These are phyloP conservation scores for Pyrus betulifolia DNA, from an alignment of 306 rosid genomes.

Conservation along the genomic window DNA sequence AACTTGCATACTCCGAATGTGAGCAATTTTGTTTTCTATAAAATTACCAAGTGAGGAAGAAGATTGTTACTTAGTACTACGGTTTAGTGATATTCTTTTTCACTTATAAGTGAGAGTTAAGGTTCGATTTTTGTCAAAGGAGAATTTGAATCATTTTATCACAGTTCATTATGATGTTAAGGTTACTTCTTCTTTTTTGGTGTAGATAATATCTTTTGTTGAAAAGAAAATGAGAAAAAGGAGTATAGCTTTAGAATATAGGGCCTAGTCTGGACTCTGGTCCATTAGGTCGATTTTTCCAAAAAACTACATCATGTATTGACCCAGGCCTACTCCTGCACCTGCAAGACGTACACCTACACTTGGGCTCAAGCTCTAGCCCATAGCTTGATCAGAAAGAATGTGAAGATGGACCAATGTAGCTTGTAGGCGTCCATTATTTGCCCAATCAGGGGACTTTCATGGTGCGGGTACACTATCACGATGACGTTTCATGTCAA, in stretches of 20 bases:
- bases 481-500: too few relatives aligned
- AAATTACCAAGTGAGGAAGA: background rate
- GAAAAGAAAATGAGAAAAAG: background rate
- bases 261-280: background rate
- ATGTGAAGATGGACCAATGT: too few relatives aligned
- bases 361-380: background rate
- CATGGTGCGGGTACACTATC: too few relatives aligned
- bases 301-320: background rate
- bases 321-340: background rate
- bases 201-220: too few relatives aligned
- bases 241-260: background rate
- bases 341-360: background rate
- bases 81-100: too few relatives aligned
- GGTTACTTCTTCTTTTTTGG: rapidly evolving
- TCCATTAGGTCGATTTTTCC: background rate
- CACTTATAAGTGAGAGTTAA: too few relatives aligned
- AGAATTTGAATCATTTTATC: too few relatives aligned
- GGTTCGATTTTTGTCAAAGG: too few relatives aligned
- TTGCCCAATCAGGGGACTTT: too few relatives aligned
- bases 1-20: background rate
- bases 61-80: too few relatives aligned
- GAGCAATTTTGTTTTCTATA: background rate
- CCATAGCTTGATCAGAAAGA: background rate
- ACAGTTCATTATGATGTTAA: too few relatives aligned
- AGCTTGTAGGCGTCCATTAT: too few relatives aligned